These are phyloP conservation scores for Encephalitozoon romaleae DNA, from an alignment of 371 early-diverging fungal genomes.

Conservation along the genomic window DNA sequence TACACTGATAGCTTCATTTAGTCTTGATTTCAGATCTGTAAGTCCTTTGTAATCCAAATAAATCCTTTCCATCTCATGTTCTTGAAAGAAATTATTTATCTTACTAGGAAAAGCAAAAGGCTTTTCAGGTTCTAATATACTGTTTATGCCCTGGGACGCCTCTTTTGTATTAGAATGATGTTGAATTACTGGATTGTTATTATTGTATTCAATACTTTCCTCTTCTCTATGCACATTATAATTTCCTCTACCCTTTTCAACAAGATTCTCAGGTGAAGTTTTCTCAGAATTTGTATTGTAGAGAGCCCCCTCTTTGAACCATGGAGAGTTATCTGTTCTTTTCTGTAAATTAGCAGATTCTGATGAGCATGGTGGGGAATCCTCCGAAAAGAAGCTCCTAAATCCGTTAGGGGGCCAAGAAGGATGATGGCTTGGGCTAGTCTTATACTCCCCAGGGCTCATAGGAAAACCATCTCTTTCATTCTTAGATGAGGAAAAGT, in stretches of 20 bases:
- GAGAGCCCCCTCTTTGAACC: neutral
- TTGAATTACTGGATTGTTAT: neutral
- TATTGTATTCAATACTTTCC: neutral
- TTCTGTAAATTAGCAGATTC: neutral
- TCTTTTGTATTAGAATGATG: neutral
- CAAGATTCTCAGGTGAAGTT: neutral
- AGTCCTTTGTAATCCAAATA: neutral
- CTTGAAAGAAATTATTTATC: neutral
- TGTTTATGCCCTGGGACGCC: neutral
- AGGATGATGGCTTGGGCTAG: neutral
- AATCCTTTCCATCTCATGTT: neutral
- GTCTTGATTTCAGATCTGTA: neutral
- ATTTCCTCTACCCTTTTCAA: neutral
- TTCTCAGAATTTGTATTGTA: neutral
- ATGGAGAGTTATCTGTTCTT: neutral
- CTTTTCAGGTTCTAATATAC: no score
- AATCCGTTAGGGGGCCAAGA: neutral
- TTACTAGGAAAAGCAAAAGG: neutral
- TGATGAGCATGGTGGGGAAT: neutral
- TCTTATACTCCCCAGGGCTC: neutral
- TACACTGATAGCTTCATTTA: neutral
- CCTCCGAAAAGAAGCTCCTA: neutral
- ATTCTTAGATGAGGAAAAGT: neutral
- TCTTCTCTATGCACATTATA: neutral
- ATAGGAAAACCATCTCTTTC: neutral